These are phyloP conservation scores for Aspergillus clavatus DNA, from an alignment of 2,329 filamentous ascomycete genomes.

Conservation along the genomic window DNA sequence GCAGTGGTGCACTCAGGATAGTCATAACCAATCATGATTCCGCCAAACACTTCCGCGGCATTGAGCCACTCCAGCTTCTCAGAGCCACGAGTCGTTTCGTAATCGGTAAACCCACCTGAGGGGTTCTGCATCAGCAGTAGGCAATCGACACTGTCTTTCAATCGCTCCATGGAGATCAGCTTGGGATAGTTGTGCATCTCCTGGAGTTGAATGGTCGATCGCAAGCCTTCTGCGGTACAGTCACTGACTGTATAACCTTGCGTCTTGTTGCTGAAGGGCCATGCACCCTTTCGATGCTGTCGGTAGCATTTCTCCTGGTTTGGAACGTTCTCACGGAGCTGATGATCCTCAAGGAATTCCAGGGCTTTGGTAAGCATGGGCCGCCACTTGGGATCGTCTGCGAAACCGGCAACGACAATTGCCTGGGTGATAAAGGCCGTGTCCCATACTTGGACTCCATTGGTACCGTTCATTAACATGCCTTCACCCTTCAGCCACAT, in stretches of 20 bases:
- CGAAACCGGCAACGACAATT: conserved; percentile 71
- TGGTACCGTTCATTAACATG: conserved; percentile 92
- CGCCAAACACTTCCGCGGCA: conserved; percentile 90
- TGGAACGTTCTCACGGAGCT: conserved; percentile 76
- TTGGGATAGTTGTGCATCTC: conserved; percentile 68
- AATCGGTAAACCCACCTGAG: conserved; percentile 82
- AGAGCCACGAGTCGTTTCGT: conserved; percentile 77
- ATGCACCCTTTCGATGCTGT: conserved; percentile 85
- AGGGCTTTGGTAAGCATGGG: conserved; percentile 80
- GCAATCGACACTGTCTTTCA: conserved; percentile 86
- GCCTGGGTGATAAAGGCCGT: conserved; percentile 86
- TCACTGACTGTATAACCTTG: conserved; percentile 96
- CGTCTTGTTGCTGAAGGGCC: conserved; percentile 88
- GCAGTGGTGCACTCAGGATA: conserved; percentile 98
- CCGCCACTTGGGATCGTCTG: conserved; percentile 69
- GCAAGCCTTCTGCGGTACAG: conserved; percentile 86
- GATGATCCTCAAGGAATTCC: conserved; percentile 81
- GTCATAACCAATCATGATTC: conserved; percentile 98
- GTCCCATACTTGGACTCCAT: conserved; percentile 98
- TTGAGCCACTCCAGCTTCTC: conserved; percentile 80
- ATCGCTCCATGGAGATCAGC: conserved; percentile 68
- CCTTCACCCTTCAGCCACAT: conserved; percentile 90
- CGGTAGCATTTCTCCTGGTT: conserved; percentile 80
- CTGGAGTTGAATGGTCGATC: conserved; percentile 80
- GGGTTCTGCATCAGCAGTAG: conserved; percentile 85